Conservation (phyloP, 2,329 filamentous ascomycete species). For the Lasiodiplodia sp. region DNA sequence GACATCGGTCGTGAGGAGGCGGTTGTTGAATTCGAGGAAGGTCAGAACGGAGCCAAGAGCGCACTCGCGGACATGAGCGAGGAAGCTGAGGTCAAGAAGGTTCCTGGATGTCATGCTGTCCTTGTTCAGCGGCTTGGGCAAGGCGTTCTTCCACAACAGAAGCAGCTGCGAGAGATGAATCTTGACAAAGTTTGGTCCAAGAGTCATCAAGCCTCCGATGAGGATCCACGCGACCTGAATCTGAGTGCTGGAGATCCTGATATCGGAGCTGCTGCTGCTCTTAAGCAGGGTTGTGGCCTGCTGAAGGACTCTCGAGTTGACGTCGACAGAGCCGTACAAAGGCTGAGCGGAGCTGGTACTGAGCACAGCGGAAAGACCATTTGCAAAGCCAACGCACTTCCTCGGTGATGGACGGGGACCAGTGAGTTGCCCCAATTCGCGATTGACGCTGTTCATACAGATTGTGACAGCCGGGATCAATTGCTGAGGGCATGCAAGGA, state of each 20-base stretch:
- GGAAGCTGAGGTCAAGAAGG: constrained; percentile 86
- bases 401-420: constrained; percentile 79
- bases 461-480: constrained; percentile 89
- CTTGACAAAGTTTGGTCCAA: constrained; percentile 98
- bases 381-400: constrained; percentile 87
- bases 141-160: constrained; percentile 94
- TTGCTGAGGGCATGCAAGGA: constrained; percentile 90
- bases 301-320: constrained; percentile 88
- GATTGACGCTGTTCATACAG: constrained; percentile 92
- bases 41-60: constrained; percentile 89
- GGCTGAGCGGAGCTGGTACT: constrained; percentile 89
- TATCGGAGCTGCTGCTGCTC: constrained; percentile 86
- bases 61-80: constrained; percentile 94
- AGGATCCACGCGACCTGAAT: constrained; percentile 98
- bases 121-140: constrained; percentile 92
- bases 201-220: constrained; percentile 93
- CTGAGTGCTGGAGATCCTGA: constrained; percentile 90
- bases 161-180: constrained; percentile 95
- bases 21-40: constrained; percentile 92
- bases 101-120: constrained; percentile 87
- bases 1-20: constrained; percentile 89
- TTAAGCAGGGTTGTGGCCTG: constrained; percentile 94
- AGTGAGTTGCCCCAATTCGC: constrained; percentile 81
- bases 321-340: constrained; percentile 92
- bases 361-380: constrained; percentile 87